Conservation (phyloP, 305 asterid species). For the Euphrasia arctica region DNA sequence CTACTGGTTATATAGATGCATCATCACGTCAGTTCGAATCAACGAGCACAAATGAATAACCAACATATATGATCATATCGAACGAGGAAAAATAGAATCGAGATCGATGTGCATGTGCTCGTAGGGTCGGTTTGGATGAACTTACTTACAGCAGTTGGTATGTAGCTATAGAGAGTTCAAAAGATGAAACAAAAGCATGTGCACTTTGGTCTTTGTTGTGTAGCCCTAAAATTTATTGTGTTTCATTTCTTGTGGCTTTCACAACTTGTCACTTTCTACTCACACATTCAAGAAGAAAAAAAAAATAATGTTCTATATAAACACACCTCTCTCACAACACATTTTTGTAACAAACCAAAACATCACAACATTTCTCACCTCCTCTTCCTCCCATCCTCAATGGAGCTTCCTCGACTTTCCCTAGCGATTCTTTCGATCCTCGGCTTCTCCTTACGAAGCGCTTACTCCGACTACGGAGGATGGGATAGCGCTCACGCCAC, state of each 20-base stretch:
- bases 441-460: constrained; percentile 21
- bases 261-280: constrained; percentile 46
- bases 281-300: constrained; percentile 6
- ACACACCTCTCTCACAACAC: constrained; percentile 28
- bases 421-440: constrained; percentile 28
- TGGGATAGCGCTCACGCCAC: constrained; percentile 80
- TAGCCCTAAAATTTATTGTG: constrained; percentile 21
- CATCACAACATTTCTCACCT: constrained; percentile 2
- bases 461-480: constrained; percentile 54
- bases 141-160: constrained; percentile 39
- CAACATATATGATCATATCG: no score
- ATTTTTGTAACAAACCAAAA: constrained; percentile 25
- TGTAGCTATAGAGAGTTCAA: constrained; percentile 27
- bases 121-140: constrained; percentile 52
- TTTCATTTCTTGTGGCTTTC: constrained; percentile 38
- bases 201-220: constrained; percentile 41
- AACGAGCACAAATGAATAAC: no score
- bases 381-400: constrained; percentile 19
- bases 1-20: no score
- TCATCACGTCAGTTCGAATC: no score
- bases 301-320: constrained; percentile 26
- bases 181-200: constrained; percentile 67
- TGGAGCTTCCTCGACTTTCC: constrained; percentile 33
- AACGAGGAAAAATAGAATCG: constrained; percentile 15
- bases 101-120: constrained; percentile 50